Conservation (phyloP, 1,139 yeast species). For the Casaregolazyma lundiana region DNA sequence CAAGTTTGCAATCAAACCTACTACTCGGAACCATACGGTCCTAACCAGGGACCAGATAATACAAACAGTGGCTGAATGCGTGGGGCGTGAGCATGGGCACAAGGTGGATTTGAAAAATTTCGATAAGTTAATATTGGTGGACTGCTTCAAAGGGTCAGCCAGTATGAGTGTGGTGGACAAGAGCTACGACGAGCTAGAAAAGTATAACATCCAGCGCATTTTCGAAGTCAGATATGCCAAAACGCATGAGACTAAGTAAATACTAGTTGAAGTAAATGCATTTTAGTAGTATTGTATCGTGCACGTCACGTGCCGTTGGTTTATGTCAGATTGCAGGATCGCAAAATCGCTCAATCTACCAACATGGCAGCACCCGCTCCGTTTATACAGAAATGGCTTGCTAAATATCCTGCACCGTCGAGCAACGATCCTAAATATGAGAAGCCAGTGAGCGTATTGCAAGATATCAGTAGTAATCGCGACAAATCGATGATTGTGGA, state of each 20-base stretch:
- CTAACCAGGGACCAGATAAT: conserved; percentile 67
- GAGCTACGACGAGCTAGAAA: conserved; percentile 51
- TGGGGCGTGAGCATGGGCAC: conserved; percentile 69
- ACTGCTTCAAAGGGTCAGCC: conserved; percentile 59
- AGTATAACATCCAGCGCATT: conserved; percentile 56
- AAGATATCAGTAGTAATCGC: conserved; percentile 13
- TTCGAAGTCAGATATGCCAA: conserved; percentile 2
- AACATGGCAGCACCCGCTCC: conserved; percentile 13
- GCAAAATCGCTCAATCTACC: too few species aligned
- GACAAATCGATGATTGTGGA: conserved; percentile 21
- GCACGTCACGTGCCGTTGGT: too few species aligned
- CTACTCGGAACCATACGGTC: conserved; percentile 72
- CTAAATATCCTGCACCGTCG: conserved; percentile 21
- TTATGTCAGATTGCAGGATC: too few species aligned
- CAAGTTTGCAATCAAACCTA: conserved; percentile 78
- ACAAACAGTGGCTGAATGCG: conserved; percentile 62
- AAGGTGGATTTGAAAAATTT: conserved; percentile 74
- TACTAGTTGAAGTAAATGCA: background rate
- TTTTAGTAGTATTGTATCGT: background rate
- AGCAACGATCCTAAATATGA: conserved; percentile 18
- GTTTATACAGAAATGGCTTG: conserved; percentile 22
- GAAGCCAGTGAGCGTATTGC: conserved; percentile 19
- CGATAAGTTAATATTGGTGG: conserved; percentile 75
- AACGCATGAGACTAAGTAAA: background rate
- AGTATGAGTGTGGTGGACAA: conserved; percentile 48